These are phyloP conservation scores for Russula emetica DNA, from an alignment of 768 basidiomycete genomes.

Conservation along the genomic window DNA sequence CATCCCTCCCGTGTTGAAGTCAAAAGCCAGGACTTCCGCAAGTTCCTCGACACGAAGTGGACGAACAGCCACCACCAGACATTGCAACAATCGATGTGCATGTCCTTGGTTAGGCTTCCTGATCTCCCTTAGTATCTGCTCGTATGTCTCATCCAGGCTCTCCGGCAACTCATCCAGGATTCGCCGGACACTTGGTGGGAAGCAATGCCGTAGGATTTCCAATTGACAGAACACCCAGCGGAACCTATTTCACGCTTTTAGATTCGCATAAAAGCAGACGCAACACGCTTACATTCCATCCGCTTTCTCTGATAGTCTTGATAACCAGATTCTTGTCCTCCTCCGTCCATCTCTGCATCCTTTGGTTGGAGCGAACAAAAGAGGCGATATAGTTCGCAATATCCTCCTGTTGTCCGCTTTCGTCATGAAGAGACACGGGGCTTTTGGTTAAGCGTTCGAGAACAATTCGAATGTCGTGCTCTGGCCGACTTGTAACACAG, in stretches of 20 bases:
- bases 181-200: neutral
- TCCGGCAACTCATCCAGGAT: conserved; percentile 1
- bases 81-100: conserved; percentile 13
- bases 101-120: neutral
- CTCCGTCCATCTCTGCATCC: neutral
- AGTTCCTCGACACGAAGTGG: conserved; percentile 3
- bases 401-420: neutral
- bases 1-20: neutral
- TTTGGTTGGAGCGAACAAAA: neutral
- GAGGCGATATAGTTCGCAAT: neutral
- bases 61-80: conserved; percentile 1
- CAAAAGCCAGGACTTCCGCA: neutral
- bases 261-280: too few species aligned
- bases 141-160: conserved; percentile 6
- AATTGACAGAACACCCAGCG: conserved; percentile 1
- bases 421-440: neutral
- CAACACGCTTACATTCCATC: neutral
- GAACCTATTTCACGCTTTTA: neutral
- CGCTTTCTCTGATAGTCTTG: neutral
- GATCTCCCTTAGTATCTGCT: conserved; percentile 8
- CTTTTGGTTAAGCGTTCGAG: neutral
- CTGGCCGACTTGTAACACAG: conserved; percentile 10
- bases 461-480: conserved; percentile 4
- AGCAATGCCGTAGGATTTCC: neutral
- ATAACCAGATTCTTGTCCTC: conserved; percentile 1